These are phyloP conservation scores for Metarhizium robertsii DNA, from an alignment of 2,329 filamentous ascomycete genomes.

Conservation along the genomic window DNA sequence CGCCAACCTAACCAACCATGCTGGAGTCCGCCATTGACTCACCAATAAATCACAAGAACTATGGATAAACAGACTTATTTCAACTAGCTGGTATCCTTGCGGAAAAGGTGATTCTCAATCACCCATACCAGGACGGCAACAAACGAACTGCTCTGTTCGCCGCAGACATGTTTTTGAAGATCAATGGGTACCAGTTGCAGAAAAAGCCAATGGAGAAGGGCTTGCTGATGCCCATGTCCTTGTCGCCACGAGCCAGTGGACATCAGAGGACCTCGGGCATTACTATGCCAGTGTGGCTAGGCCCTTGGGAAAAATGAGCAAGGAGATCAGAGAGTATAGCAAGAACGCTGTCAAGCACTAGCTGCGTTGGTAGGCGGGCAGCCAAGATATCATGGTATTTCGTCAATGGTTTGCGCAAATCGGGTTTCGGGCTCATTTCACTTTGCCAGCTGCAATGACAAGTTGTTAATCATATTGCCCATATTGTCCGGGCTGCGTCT, in stretches of 20 bases:
- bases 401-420: neutral
- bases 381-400: neutral
- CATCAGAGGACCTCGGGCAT: constrained; percentile 9
- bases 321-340: neutral
- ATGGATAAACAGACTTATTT: constrained; percentile 11
- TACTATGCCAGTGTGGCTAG: constrained; percentile 9
- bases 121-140: constrained; percentile 13
- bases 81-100: constrained; percentile 12
- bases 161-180: constrained; percentile 13
- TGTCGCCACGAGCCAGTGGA: constrained; percentile 11
- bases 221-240: constrained; percentile 10
- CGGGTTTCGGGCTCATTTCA: too few species aligned
- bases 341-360: neutral
- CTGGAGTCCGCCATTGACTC: constrained; percentile 11
- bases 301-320: constrained; percentile 1
- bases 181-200: constrained; percentile 12
- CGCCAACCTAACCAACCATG: constrained; percentile 8
- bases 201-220: neutral
- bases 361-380: neutral
- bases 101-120: constrained; percentile 13
- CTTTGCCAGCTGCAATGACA: too few species aligned
- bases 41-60: constrained; percentile 10
- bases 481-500: neutral
- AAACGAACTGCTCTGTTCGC: constrained; percentile 11
- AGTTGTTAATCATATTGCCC: neutral